Evolutionary conservation across 2,329 filamentous ascomycete species (phyloP).

Genomic region (Ophiostoma ips): DNA sequence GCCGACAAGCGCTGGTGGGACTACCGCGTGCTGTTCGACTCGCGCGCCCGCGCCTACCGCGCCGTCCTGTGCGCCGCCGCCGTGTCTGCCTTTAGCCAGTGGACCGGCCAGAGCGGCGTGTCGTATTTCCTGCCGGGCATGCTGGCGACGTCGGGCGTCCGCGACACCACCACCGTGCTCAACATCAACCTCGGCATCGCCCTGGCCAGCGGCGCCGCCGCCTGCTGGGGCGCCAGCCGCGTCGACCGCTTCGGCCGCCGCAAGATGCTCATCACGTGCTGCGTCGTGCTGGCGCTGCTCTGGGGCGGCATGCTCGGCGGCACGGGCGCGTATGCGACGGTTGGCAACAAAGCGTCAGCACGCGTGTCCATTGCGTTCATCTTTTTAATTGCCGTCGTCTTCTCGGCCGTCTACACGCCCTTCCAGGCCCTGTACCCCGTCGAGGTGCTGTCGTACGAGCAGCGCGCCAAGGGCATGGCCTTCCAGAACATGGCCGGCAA

Average conservation of each 20-base stretch:
- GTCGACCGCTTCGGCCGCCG: conserved; percentile 4
- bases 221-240: not conserved
- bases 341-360: conserved; percentile 1
- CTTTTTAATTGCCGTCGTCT: conserved; percentile 1
- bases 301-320: conserved; percentile 4
- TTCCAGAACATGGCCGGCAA: conserved; percentile 6
- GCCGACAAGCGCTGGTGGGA: conserved; percentile 7
- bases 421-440: conserved; percentile 6
- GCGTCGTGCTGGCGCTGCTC: not conserved
- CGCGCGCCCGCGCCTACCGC: conserved; percentile 1
- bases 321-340: not conserved
- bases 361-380: conserved; percentile 4
- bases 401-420: conserved; percentile 4
- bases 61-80: conserved; percentile 19
- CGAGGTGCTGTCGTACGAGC: conserved; percentile 6
- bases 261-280: conserved; percentile 2
- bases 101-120: conserved; percentile 26
- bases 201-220: conserved; percentile 2
- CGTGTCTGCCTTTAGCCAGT: conserved; percentile 25
- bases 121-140: not conserved
- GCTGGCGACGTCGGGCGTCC: conserved; percentile 4
- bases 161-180: conserved; percentile 1
- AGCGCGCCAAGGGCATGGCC: conserved; percentile 6
- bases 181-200: conserved; percentile 2
- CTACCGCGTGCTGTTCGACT: conserved; percentile 1